Evolutionary conservation across 139 green algal species (phyloP).

Genomic region (Picochlorum sp.): DNA sequence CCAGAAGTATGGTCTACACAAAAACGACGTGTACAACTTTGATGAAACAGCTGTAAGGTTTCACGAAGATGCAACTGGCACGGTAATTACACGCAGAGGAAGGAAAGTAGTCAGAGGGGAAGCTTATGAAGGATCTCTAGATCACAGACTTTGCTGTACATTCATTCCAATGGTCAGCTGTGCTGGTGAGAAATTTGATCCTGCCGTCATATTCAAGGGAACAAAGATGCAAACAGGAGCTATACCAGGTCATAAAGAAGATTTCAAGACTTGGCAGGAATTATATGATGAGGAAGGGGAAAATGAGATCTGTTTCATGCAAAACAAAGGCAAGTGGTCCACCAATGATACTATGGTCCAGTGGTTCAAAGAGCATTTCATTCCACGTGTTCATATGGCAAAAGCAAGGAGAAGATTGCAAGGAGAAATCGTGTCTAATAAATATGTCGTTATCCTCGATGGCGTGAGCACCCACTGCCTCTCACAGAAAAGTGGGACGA

Average conservation of each 20-base stretch:
- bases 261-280: no score
- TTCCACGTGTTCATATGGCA: neutral
- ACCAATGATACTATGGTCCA: no score
- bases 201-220: constrained; percentile 1
- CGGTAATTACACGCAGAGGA: neutral
- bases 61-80: neutral
- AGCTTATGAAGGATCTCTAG: neutral
- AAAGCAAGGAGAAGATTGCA: neutral
- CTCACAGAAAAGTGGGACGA: neutral
- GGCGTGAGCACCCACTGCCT: neutral
- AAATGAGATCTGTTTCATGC: no score
- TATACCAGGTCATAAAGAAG: neutral
- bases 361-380: neutral
- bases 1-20: neutral
- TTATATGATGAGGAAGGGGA: no score
- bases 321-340: no score
- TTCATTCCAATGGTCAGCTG: neutral
- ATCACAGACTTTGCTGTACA: neutral
- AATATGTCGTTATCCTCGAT: neutral
- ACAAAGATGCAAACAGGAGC: neutral
- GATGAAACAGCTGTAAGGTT: constrained; percentile 4
- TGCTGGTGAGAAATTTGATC: constrained; percentile 2
- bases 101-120: neutral
- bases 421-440: neutral
- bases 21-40: constrained; percentile 8